phyloP scores from a whole-genome alignment of 2,329 filamentous ascomycete species.

The Aspergillus candidus region DNA sequence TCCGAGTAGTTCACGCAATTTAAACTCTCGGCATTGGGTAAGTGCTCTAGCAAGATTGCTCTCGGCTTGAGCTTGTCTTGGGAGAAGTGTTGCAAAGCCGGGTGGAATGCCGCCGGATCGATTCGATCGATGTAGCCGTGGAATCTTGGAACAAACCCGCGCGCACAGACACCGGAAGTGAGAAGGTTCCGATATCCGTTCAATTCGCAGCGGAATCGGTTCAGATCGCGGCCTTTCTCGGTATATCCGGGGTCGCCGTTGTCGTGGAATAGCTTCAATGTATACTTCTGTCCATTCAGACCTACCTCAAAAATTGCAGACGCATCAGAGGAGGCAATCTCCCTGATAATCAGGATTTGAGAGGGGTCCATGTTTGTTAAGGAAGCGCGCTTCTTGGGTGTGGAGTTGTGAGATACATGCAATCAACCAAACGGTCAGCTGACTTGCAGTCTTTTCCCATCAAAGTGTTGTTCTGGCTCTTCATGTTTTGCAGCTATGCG shows the following conservation, averaged over 20 bases:
- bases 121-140: conserved; percentile 19
- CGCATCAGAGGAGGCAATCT: conserved; percentile 6
- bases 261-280: conserved; percentile 18
- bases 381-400: no score
- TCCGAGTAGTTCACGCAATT: conserved; percentile 19
- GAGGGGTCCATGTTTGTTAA: no score
- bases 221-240: conserved; percentile 18
- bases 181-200: conserved; percentile 17
- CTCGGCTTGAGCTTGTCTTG: conserved; percentile 12
- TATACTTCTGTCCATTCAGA: conserved; percentile 10
- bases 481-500: no score
- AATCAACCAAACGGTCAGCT: no score
- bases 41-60: conserved; percentile 15
- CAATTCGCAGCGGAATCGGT: conserved; percentile 19
- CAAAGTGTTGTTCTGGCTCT: no score
- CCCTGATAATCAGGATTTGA: not conserved
- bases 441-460: no score
- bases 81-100: conserved; percentile 13
- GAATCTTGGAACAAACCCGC: conserved; percentile 18
- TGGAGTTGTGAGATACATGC: no score
- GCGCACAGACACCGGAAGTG: conserved; percentile 12
- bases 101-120: conserved; percentile 13
- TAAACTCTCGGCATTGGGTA: conserved; percentile 11
- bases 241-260: conserved; percentile 21
- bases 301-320: conserved; percentile 15